Percentiles rank a stretch among this genome's conserved stretches.
Conservation (phyloP, 495 filamentous ascomycete genomes). For the Geoglossum glabrum region DNA sequence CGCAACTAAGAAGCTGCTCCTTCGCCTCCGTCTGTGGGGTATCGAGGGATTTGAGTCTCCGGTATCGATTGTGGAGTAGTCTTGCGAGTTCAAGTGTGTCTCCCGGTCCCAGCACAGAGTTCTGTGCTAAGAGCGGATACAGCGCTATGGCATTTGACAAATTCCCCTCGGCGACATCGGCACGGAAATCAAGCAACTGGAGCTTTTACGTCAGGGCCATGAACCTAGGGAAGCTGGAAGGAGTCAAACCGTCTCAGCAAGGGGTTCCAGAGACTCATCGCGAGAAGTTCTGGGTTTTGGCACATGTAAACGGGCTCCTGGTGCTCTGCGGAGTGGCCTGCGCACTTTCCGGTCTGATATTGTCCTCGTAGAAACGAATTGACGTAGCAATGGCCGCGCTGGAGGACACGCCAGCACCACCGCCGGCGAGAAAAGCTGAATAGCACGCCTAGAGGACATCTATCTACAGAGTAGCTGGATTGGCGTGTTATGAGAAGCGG, state of each 20-base stretch:
- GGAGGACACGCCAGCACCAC: not conserved
- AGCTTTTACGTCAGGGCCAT: not conserved
- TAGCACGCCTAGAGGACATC: not conserved
- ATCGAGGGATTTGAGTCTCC: too few relatives aligned
- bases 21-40: not conserved
- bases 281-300: too few relatives aligned
- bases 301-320: too few relatives aligned
- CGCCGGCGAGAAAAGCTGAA: not conserved
- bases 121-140: slow-evolving; percentile 3
- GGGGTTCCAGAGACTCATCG: too few relatives aligned
- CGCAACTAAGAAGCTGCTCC: not conserved
- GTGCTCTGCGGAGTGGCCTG: too few relatives aligned
- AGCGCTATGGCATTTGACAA: not conserved
- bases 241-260: not conserved
- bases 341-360: not conserved
- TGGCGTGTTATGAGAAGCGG: too few relatives aligned
- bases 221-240: not conserved
- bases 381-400: not conserved
- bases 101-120: not conserved
- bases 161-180: slow-evolving; percentile 5
- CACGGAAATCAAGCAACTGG: slow-evolving; percentile 17
- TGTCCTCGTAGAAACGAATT: not conserved
- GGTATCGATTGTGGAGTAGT: slow-evolving; percentile 4
- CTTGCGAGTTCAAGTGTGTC: slow-evolving; percentile 8
- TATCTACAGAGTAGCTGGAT: not conserved